Conservation (phyloP, 2,329 filamentous ascomycete genomes). For the Botryotinia globosa region DNA sequence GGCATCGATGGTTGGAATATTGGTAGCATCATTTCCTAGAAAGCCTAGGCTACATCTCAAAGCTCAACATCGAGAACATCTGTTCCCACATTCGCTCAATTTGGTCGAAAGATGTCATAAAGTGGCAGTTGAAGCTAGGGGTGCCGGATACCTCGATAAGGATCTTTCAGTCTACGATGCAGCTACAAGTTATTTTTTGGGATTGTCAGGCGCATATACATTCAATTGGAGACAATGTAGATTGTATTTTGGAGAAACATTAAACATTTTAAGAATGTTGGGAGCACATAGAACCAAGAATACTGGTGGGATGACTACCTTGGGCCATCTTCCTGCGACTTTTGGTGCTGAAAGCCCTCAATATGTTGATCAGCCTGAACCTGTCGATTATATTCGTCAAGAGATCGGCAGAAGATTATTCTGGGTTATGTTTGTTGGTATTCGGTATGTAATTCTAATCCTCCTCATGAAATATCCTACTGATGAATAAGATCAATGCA, state of each 20-base stretch:
- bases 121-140: slow-evolving; percentile 65
- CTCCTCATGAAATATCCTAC: neutral
- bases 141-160: slow-evolving; percentile 54
- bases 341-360: slow-evolving; percentile 28
- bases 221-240: slow-evolving; percentile 65
- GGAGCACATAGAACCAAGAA: slow-evolving; percentile 58
- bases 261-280: slow-evolving; percentile 66
- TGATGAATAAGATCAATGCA: slow-evolving; percentile 60
- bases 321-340: slow-evolving; percentile 27
- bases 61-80: slow-evolving; percentile 58
- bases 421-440: slow-evolving; percentile 76
- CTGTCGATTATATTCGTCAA: slow-evolving; percentile 65
- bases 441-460: slow-evolving; percentile 50
- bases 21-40: slow-evolving; percentile 75
- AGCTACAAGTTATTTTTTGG: slow-evolving; percentile 74
- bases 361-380: slow-evolving; percentile 19
- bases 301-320: slow-evolving; percentile 37
- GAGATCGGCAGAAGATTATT: slow-evolving; percentile 78
- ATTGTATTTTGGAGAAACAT: slow-evolving; percentile 69
- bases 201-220: slow-evolving; percentile 63
- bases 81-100: slow-evolving; percentile 66
- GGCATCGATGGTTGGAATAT: slow-evolving; percentile 68
- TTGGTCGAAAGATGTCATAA: slow-evolving; percentile 70
- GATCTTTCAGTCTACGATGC: slow-evolving; percentile 59
- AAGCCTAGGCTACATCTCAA: slow-evolving; percentile 69